Conservation (phyloP, 1,139 yeast genomes). For the Protomyces inundatus region DNA sequence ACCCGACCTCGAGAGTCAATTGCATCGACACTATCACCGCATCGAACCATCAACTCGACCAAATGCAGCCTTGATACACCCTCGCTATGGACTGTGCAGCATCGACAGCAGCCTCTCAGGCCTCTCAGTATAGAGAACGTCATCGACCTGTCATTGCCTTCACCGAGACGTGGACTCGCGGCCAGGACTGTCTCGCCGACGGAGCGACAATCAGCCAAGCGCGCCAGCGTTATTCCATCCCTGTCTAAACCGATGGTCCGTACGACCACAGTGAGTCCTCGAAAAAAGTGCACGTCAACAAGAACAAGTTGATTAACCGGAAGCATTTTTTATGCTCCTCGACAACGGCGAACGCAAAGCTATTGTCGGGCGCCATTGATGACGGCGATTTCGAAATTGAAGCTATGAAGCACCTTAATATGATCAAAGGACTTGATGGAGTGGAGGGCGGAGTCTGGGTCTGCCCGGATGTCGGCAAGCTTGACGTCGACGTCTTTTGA, state of each 20-base stretch:
- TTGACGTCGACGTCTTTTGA: slow-evolving; percentile 89
- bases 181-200: slow-evolving; percentile 22
- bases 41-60: background rate
- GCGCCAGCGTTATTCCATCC: slow-evolving; percentile 8
- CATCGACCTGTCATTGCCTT: background rate
- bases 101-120: background rate
- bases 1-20: no score
- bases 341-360: no score
- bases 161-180: slow-evolving; percentile 19
- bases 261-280: background rate
- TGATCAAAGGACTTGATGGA: slow-evolving; percentile 90
- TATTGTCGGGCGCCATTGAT: no score
- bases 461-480: slow-evolving; percentile 91
- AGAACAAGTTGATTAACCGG: no score
- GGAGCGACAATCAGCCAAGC: slow-evolving; percentile 5
- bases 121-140: background rate
- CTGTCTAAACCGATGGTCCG: slow-evolving; percentile 3
- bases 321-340: no score
- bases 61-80: background rate
- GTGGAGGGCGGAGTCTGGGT: slow-evolving; percentile 89
- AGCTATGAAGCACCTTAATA: no score
- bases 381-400: no score
- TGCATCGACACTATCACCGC: no score
- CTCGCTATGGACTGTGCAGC: background rate
- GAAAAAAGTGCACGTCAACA: no score